Evolutionary conservation across 2,329 filamentous ascomycete genomes (phyloP), one percentile per base, ranked within the genome.

Genomic region (Aspergillus chevalieri): DNA sequence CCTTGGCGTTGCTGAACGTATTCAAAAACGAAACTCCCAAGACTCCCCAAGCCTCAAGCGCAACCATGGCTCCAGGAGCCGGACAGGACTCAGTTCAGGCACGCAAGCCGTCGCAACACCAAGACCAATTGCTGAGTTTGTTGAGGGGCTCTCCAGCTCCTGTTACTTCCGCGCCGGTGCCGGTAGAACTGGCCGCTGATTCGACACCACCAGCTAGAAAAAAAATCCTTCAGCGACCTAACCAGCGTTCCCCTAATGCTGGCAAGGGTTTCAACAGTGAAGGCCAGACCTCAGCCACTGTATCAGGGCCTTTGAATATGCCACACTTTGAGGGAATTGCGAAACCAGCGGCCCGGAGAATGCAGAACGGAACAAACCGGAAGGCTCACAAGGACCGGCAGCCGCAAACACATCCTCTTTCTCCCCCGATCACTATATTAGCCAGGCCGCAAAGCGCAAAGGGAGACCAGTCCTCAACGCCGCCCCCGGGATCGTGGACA

Each of bases 1-100:
- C 79, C 1, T 70, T 79, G 50, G 74, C 74, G n/a, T 63, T 85
- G 30, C 66, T 85, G 44, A 80, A 78, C 56, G 74, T 78, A 1
- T 83, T 85, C 69, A 83, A 77, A 55, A 60, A 62, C 30, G 59
- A 65, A 7, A 55, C 55, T 21, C 47, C 55, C 12, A 63, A 64
- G 44, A 61, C 62, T 1, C 55, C 64, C 7, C 62, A 61, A 46
- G 46, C 53, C 7, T 9, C 58, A 3, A 54, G 55, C 45, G 52
- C 59, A 39, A 49, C 50, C 8, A 46, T 59, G 26, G 47, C 54
- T 30, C 49, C 63, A 30, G 45, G 55, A 22, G 46, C 56, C 19
- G 48, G 45, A 9, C 47, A 56, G 14, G 48, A 12, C 4, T 47
- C 55, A 28, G 43, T 48, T 8, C 48, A 52, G 26, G 36, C 43